Conservation (phyloP, 73 alveolate species). For the Blepharisma japonicum region DNA sequence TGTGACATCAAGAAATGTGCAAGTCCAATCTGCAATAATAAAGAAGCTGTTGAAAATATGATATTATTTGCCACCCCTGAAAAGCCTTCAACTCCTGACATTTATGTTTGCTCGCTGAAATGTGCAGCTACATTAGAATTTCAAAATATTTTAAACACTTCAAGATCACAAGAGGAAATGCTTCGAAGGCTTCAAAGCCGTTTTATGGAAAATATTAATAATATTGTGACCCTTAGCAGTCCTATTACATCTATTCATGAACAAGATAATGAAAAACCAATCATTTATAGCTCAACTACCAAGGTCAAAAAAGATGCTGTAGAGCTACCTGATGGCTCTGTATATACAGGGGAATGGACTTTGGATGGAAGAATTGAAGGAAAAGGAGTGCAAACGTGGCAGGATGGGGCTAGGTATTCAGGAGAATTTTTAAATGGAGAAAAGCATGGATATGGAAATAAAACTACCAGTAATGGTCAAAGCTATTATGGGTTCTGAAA, state of each 20-base stretch:
- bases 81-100: background rate
- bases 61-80: conserved; percentile 28
- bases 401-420: conserved; percentile 65
- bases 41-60: conserved; percentile 31
- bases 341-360: conserved; percentile 75
- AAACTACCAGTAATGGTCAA: conserved; percentile 33
- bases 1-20: conserved; percentile 32
- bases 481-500: conserved; percentile 32
- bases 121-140: conserved; percentile 34
- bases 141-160: background rate
- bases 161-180: conserved; percentile 24
- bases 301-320: conserved; percentile 13
- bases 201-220: background rate
- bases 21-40: background rate
- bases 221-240: background rate
- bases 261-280: background rate
- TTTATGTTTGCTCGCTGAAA: conserved; percentile 27
- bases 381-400: conserved; percentile 67
- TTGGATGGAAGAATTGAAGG: conserved; percentile 68
- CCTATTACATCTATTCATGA: conserved; percentile 14
- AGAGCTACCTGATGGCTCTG: conserved; percentile 41
- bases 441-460: conserved; percentile 38
- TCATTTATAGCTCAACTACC: background rate
- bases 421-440: conserved; percentile 35
- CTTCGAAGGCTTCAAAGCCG: conserved; percentile 2